A percentile compares a stretch with the other conserved stretches of the same genome.
These are phyloP conservation scores for Cyberlindnera petersonii DNA, from an alignment of 805 yeast species.

Conservation along the genomic window DNA sequence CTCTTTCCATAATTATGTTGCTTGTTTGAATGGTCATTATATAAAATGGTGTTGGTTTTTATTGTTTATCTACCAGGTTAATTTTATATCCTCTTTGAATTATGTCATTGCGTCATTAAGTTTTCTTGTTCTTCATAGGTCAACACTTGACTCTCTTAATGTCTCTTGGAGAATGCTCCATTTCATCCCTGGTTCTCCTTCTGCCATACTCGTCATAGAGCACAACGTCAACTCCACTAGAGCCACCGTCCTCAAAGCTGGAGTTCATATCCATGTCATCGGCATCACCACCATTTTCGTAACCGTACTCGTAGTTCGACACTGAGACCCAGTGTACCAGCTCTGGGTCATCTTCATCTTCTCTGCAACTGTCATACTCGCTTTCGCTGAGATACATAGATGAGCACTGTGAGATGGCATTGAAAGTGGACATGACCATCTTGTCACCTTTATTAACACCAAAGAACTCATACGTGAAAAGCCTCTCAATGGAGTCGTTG, in stretches of 20 bases:
- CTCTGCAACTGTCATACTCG: slow-evolving; percentile 4
- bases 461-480: slow-evolving; percentile 35
- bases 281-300: slow-evolving; percentile 20
- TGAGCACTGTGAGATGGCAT: slow-evolving; percentile 34
- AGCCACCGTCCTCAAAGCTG: slow-evolving; percentile 10
- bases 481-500: slow-evolving; percentile 31
- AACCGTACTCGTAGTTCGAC: slow-evolving; percentile 6
- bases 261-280: slow-evolving; percentile 19
- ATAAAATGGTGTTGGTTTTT: background rate
- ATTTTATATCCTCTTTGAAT: background rate
- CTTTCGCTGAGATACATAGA: slow-evolving; percentile 13
- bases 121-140: background rate
- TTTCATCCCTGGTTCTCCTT: slow-evolving; percentile 20
- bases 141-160: slow-evolving; percentile 12
- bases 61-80: background rate
- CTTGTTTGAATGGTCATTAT: background rate
- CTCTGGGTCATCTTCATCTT: slow-evolving; percentile 4
- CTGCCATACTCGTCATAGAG: slow-evolving; percentile 16
- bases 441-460: slow-evolving; percentile 39
- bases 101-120: slow-evolving; percentile 1
- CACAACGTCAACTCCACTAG: slow-evolving; percentile 16
- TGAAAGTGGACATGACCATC: slow-evolving; percentile 34
- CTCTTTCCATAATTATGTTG: background rate
- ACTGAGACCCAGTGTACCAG: background rate
- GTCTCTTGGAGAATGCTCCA: slow-evolving; percentile 3